Evolutionary conservation across 257 asterid genomes (phyloP).

Genomic region (Lycium ferocissimum): DNA sequence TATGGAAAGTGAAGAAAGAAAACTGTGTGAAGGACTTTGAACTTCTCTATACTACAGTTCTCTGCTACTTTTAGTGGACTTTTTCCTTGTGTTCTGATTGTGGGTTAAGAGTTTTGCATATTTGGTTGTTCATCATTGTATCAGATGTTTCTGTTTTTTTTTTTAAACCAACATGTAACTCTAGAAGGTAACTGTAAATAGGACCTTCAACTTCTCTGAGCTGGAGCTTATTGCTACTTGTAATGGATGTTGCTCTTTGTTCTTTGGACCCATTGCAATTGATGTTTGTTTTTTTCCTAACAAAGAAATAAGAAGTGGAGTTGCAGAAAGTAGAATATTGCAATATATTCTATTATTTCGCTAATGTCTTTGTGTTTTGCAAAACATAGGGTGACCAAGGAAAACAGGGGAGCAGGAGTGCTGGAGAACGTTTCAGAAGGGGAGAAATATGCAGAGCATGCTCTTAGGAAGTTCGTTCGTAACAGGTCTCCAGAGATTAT

Average conservation of each 20-base stretch:
- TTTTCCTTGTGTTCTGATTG: background rate
- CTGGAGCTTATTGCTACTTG: background rate
- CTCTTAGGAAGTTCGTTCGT: slow-evolving; percentile 75
- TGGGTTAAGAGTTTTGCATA: background rate
- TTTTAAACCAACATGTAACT: background rate
- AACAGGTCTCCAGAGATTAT: slow-evolving; percentile 70
- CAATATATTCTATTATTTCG: background rate
- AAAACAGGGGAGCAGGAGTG: slow-evolving; percentile 80
- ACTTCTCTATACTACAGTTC: background rate
- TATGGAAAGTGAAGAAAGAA: background rate
- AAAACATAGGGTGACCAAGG: slow-evolving; percentile 72
- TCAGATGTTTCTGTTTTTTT: background rate
- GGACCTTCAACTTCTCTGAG: background rate
- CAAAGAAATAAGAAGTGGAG: background rate
- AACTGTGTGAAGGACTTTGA: background rate
- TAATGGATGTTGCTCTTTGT: background rate
- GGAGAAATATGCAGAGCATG: slow-evolving; percentile 67
- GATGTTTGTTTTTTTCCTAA: background rate
- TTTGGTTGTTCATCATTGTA: background rate
- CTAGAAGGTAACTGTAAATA: background rate
- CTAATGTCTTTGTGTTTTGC: background rate
- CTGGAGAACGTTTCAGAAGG: slow-evolving; percentile 79
- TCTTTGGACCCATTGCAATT: background rate
- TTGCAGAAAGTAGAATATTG: background rate
- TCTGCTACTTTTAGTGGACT: background rate